Conservation (phyloP, 768 basidiomycete species). For the Naganishia randhawae region DNA sequence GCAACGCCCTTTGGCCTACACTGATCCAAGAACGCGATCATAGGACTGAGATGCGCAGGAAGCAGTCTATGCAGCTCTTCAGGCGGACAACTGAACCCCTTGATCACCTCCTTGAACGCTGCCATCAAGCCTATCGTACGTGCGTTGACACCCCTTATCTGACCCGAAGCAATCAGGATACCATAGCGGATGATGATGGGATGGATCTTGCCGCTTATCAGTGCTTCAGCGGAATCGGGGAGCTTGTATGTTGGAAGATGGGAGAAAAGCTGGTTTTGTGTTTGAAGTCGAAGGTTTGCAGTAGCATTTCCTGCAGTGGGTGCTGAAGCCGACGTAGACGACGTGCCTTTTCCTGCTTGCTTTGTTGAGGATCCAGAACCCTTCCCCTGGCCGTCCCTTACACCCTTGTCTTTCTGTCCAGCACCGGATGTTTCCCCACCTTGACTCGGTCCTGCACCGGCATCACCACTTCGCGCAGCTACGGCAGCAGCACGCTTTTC, state of each 20-base stretch:
- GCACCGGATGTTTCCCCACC: conserved; percentile 2
- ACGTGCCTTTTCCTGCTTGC: background rate
- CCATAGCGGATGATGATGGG: conserved; percentile 81
- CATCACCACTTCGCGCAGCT: conserved; percentile 36
- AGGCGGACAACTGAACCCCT: conserved; percentile 40
- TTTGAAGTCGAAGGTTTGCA: conserved; percentile 23
- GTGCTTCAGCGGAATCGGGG: conserved; percentile 28
- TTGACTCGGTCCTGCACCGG: conserved; percentile 1
- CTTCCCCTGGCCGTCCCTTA: background rate
- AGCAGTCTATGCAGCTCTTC: conserved; percentile 27
- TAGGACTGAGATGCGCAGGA: conserved; percentile 40
- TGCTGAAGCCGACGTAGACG: background rate
- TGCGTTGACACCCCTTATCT: conserved; percentile 90
- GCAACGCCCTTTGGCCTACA: conserved; percentile 50
- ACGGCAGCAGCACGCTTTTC: conserved; percentile 49
- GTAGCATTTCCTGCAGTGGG: background rate
- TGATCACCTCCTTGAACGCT: conserved; percentile 78
- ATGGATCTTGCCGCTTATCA: conserved; percentile 61
- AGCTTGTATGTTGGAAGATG: conserved; percentile 42
- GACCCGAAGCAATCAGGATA: conserved; percentile 84
- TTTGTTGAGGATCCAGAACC: conserved; percentile 9
- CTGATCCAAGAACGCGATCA: conserved; percentile 36
- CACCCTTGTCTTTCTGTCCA: conserved; percentile 6
- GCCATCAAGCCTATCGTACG: conserved; percentile 86
- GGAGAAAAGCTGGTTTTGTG: conserved; percentile 42